Percentiles rank a stretch among this genome's conserved stretches.
Evolutionary conservation across 371 early-diverging fungal genomes (phyloP).

Genomic region (Mortierella sp.): DNA sequence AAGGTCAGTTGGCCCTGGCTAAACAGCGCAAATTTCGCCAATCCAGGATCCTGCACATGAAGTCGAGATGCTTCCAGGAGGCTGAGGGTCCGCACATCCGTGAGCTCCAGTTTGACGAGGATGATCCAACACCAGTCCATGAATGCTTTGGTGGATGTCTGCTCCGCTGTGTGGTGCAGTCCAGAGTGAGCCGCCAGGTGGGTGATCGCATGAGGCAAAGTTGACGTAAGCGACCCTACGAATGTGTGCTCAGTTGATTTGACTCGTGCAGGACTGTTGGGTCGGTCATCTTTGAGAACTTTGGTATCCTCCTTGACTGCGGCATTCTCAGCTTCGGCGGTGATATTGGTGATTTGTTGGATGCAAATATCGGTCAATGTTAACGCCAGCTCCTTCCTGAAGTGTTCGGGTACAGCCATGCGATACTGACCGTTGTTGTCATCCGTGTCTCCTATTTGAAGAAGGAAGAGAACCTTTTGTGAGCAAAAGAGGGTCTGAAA

Average conservation of each 20-base stretch:
- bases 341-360: conserved; percentile 20
- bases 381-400: conserved; percentile 38
- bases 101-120: conserved; percentile 59
- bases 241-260: conserved; percentile 41
- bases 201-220: conserved; percentile 51
- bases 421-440: neutral
- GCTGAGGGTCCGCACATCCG: conserved; percentile 60
- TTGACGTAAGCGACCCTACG: conserved; percentile 50
- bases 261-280: conserved; percentile 2
- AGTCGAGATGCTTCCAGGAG: conserved; percentile 55
- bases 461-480: neutral
- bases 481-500: neutral
- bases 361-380: conserved; percentile 36
- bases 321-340: conserved; percentile 24
- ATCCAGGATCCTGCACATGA: conserved; percentile 56
- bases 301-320: conserved; percentile 46
- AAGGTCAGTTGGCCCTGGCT: conserved; percentile 61
- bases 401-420: conserved; percentile 1
- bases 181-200: conserved; percentile 54
- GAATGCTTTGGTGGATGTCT: conserved; percentile 42
- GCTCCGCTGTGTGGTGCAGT: conserved; percentile 30
- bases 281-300: neutral
- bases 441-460: neutral
- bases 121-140: conserved; percentile 70
- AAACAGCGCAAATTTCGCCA: conserved; percentile 45